These are phyloP conservation scores for Glycyrrhiza uralensis DNA, from an alignment of 306 rosid species.

Conservation along the genomic window DNA sequence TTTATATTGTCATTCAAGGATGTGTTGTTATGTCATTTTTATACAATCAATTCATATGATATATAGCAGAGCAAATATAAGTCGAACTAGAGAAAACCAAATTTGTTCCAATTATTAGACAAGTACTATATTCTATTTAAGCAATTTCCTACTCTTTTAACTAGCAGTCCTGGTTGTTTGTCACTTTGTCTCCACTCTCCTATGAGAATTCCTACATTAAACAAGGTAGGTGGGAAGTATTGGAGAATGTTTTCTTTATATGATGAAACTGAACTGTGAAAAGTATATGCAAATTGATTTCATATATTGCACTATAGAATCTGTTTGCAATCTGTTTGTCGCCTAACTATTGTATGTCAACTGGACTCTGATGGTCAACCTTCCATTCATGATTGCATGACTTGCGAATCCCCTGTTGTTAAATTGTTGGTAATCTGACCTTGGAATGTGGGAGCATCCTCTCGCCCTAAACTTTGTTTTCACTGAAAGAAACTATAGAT, in stretches of 20 bases:
- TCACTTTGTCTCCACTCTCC: neutral
- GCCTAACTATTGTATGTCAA: no score
- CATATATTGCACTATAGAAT: no score
- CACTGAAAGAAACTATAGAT: neutral
- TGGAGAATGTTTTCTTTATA: no score
- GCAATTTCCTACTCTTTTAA: neutral
- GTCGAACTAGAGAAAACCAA: neutral
- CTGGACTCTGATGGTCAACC: no score
- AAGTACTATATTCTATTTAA: neutral
- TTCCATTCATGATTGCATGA: no score
- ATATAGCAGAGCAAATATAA: neutral
- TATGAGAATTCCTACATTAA: neutral
- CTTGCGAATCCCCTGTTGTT: neutral
- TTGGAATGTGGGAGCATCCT: neutral
- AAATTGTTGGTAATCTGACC: neutral
- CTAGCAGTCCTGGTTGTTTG: no score
- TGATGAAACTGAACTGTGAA: no score
- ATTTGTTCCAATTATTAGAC: neutral
- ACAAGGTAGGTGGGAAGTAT: neutral
- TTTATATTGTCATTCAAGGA: no score
- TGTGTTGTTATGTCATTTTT: no score
- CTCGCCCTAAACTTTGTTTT: neutral
- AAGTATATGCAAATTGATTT: no score
- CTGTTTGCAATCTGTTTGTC: no score
- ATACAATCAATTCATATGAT: neutral